Percentiles rank a stretch among this genome's conserved stretches.
Evolutionary conservation across 306 rosid genomes (phyloP).

Genomic region (Phaseolus lunatus): DNA sequence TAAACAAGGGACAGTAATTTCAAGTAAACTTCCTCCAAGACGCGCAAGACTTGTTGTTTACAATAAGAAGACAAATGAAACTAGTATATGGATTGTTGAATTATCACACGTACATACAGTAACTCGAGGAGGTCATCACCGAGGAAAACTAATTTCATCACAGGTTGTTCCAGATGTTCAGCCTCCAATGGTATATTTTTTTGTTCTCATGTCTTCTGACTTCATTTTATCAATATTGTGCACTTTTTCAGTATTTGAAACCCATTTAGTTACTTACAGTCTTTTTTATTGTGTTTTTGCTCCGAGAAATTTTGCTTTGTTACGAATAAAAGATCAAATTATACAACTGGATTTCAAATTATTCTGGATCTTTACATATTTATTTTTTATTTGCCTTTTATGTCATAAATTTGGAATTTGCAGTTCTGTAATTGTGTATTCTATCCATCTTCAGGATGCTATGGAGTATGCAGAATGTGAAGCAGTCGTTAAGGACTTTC

Average conservation of each 20-base stretch:
- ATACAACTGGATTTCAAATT: neutral
- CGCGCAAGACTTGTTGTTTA: slow-evolving; percentile 77
- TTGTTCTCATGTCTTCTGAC: neutral
- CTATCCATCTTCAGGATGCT: slow-evolving; percentile 67
- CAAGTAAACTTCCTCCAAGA: slow-evolving; percentile 82
- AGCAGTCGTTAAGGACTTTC: slow-evolving; percentile 78
- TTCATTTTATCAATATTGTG: slow-evolving; percentile 20
- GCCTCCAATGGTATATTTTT: slow-evolving; percentile 77
- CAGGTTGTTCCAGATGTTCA: slow-evolving; percentile 78
- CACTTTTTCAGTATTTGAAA: neutral
- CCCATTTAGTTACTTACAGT: neutral
- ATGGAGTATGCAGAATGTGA: slow-evolving; percentile 92
- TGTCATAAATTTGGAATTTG: neutral
- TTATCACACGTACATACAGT: slow-evolving; percentile 85
- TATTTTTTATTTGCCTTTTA: neutral
- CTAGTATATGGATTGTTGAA: slow-evolving; percentile 77
- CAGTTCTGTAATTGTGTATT: slow-evolving; percentile 17
- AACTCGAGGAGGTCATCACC: slow-evolving; percentile 89
- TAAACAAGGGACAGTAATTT: slow-evolving; percentile 75
- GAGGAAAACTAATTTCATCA: slow-evolving; percentile 83
- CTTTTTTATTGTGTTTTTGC: neutral
- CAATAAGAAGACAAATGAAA: slow-evolving; percentile 75
- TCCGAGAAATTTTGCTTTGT: neutral
- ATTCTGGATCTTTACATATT: neutral
- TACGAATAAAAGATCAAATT: neutral